phyloP scores from a whole-genome alignment of 1,139 yeast genomes.

The Hanseniaspora uvarum region DNA sequence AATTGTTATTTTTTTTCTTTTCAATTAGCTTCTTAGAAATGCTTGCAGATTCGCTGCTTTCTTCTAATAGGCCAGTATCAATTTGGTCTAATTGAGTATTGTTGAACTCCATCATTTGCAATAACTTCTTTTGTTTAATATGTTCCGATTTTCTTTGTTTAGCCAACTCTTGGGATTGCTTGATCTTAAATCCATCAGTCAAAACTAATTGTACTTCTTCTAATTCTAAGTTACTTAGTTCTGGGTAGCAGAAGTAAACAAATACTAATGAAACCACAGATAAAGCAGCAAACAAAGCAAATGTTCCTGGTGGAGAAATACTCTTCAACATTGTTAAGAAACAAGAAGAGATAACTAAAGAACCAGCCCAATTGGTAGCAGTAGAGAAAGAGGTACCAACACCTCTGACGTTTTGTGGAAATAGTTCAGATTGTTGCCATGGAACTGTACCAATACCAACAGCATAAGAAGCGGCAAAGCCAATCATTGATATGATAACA shows the following conservation, averaged over 20 bases:
- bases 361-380: slow-evolving; percentile 94
- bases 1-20: not conserved
- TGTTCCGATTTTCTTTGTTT: slow-evolving; percentile 28
- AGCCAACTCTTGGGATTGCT: slow-evolving; percentile 52
- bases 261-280: slow-evolving; percentile 61
- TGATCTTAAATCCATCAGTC: slow-evolving; percentile 74
- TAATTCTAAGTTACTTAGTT: slow-evolving; percentile 75
- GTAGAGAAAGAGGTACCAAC: slow-evolving; percentile 85
- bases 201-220: slow-evolving; percentile 81
- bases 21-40: slow-evolving; percentile 2
- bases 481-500: slow-evolving; percentile 72
- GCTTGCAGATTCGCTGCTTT: slow-evolving; percentile 3
- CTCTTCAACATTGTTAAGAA: slow-evolving; percentile 87
- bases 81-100: slow-evolving; percentile 14
- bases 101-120: slow-evolving; percentile 16
- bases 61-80: slow-evolving; percentile 14
- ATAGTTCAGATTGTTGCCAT: slow-evolving; percentile 94
- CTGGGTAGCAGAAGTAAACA: slow-evolving; percentile 80
- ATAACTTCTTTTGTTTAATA: slow-evolving; percentile 16
- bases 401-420: slow-evolving; percentile 87
- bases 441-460: slow-evolving; percentile 94
- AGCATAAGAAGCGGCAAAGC: slow-evolving; percentile 81
- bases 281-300: slow-evolving; percentile 76
- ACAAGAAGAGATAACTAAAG: slow-evolving; percentile 79
- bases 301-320: slow-evolving; percentile 91